Percentiles rank a stretch among this genome's conserved stretches.
phyloP scores from a whole-genome alignment of 2,329 filamentous ascomycete genomes.

The Ascochyta viciae-villosae region DNA sequence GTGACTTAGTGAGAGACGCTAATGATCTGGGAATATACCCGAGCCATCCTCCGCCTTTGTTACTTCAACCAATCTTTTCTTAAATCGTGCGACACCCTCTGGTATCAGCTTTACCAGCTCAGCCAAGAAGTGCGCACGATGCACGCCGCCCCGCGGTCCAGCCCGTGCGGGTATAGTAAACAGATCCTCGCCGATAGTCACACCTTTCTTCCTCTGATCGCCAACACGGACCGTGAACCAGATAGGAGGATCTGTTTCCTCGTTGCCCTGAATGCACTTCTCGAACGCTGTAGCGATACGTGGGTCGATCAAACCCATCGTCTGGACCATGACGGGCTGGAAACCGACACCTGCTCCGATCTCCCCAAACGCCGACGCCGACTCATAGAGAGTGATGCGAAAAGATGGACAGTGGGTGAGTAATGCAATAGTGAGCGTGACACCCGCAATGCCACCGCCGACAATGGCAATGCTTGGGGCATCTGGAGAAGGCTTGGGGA shows the following conservation, averaged over 20 bases:
- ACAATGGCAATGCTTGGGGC: constrained; percentile 60
- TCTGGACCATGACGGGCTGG: constrained; percentile 32
- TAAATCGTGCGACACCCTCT: constrained; percentile 49
- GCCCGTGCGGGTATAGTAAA: constrained; percentile 34
- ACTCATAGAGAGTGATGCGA: constrained; percentile 62
- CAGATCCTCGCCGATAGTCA: constrained; percentile 24
- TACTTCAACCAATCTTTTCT: constrained; percentile 46
- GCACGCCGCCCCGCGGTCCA: constrained; percentile 48
- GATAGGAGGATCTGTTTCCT: constrained; percentile 20
- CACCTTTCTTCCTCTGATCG: constrained; percentile 28
- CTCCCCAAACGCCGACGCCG: constrained; percentile 61
- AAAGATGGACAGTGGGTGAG: constrained; percentile 50
- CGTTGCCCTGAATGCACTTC: constrained; percentile 18
- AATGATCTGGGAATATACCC: not conserved
- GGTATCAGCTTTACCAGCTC: constrained; percentile 59
- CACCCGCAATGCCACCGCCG: constrained; percentile 66
- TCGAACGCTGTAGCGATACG: constrained; percentile 22
- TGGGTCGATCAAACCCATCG: constrained; percentile 53
- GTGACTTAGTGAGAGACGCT: no score
- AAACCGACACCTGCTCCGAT: constrained; percentile 66
- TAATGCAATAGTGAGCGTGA: constrained; percentile 61
- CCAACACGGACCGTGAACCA: constrained; percentile 37
- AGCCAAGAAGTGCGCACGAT: constrained; percentile 59
- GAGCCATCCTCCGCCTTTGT: constrained; percentile 32
- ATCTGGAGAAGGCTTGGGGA: constrained; percentile 11